Percentiles rank a stretch among this genome's conserved stretches.
Conservation (phyloP, 441 rosid species). For the Aleurites moluccanus region DNA sequence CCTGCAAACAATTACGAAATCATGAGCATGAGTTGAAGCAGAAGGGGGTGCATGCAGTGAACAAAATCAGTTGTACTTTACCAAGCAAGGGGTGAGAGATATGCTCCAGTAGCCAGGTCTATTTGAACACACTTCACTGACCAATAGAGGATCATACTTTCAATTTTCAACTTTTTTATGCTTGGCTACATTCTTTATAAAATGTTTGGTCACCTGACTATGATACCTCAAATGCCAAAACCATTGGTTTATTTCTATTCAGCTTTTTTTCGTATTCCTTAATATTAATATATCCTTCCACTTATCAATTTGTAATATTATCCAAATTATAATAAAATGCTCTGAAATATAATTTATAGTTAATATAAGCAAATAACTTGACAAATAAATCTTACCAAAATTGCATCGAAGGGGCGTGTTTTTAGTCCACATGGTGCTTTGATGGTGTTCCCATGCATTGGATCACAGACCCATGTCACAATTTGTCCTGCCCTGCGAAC, state of each 20-base stretch:
- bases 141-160: neutral
- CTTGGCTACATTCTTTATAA: neutral
- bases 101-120: neutral
- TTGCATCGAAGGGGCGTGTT: conserved; percentile 82
- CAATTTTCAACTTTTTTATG: neutral
- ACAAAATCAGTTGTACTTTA: neutral
- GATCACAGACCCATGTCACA: conserved; percentile 90
- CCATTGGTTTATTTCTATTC: neutral
- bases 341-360: neutral
- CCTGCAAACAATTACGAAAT: conserved; percentile 44
- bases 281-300: neutral
- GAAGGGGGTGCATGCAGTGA: neutral
- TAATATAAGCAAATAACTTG: neutral
- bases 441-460: conserved; percentile 89
- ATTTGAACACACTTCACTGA: neutral
- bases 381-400: conserved; percentile 49
- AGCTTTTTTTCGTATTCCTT: neutral
- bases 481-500: conserved; percentile 71
- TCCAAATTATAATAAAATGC: neutral
- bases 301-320: neutral
- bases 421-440: conserved; percentile 86
- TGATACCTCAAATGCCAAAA: neutral
- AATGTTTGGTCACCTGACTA: neutral
- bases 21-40: neutral
- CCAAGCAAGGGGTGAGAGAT: neutral